A percentile compares a stretch with the other conserved stretches of the same genome.
Evolutionary conservation across 2,329 filamentous ascomycete species (phyloP).

Genomic region (Ceratocystis lukuohia): DNA sequence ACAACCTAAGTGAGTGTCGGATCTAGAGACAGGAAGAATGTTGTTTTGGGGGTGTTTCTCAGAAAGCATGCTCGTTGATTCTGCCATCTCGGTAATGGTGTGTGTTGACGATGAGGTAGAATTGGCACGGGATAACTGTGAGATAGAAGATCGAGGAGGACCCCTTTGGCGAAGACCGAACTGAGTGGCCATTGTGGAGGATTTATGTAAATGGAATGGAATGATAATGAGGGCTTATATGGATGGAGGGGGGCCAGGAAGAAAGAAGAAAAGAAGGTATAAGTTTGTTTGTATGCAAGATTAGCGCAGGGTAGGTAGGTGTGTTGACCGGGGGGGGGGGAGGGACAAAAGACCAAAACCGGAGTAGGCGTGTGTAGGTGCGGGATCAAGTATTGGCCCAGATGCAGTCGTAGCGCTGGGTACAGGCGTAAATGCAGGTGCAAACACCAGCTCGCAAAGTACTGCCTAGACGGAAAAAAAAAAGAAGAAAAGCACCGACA

Average conservation of each 20-base stretch:
- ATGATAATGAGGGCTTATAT: background rate
- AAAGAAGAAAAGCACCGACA: background rate
- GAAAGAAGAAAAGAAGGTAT: background rate
- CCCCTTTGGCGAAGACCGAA: constrained; percentile 1
- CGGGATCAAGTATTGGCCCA: background rate
- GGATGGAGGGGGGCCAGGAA: background rate
- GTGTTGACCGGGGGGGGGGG: background rate
- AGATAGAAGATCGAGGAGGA: constrained; percentile 1
- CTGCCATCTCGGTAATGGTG: constrained; percentile 6
- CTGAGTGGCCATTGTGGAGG: constrained; percentile 5
- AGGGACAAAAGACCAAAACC: background rate
- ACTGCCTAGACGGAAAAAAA: background rate
- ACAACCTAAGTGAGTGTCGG: too few species aligned
- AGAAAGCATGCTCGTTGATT: background rate
- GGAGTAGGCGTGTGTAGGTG: constrained; percentile 7
- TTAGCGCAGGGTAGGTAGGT: background rate
- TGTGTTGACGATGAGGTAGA: background rate
- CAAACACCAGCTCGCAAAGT: background rate
- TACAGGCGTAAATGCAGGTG: constrained; percentile 1
- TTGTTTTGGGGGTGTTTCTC: too few species aligned
- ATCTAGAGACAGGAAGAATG: too few species aligned
- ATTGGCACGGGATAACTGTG: constrained; percentile 2
- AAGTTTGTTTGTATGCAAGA: background rate
- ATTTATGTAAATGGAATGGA: background rate
- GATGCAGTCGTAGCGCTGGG: background rate